Evolutionary conservation across 257 asterid species (phyloP), one percentile per base, ranked within the genome.

Genomic region (Orobanche coerulescens): DNA sequence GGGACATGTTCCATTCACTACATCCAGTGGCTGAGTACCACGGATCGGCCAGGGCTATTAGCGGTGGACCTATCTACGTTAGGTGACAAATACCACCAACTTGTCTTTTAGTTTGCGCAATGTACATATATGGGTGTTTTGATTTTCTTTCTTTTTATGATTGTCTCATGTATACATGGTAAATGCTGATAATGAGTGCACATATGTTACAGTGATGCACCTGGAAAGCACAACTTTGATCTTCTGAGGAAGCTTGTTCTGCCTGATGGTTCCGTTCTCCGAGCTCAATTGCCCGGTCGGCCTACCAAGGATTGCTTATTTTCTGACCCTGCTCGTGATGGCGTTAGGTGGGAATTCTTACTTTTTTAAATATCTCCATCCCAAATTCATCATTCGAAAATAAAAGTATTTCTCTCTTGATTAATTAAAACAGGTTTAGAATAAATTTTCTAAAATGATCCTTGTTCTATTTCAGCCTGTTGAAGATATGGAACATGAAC

Each of bases 401-500:
- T 36, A 6, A 3, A 37, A 43, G 15, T 43, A 43, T 43, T 43
- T 20, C 22, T 43, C 15, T 14, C 50, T 43, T 15, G 50, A 43
- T n/a, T 43, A n/a, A 40, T 4, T n/a, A 40, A 40, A 40, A 40
- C 7, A n/a, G n/a, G 47, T 5, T 5, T 13, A 37, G 13, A 14
- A 37, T 37, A 37, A n/a, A 37, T 9, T 37, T 37, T 37, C 0
- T 37, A 0, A 9, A 40, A 40, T 40, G 2, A 1, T 15, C 36
- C 36, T 64, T 51, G 11, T 56, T 46, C 53, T 33, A 20, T 72
- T 20, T 20, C 28, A 88, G 95, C 71, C 56, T 86, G 62, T 74
- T 89, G 84, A 89, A 89, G 83, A 86, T 89, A 70, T 89, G 96
- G 96, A 89, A 86, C 81, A 81, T 86, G 85, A 89, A 89, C 87